Evolutionary conservation across 805 yeast genomes (phyloP).

Genomic region (Candida nemodendra): DNA sequence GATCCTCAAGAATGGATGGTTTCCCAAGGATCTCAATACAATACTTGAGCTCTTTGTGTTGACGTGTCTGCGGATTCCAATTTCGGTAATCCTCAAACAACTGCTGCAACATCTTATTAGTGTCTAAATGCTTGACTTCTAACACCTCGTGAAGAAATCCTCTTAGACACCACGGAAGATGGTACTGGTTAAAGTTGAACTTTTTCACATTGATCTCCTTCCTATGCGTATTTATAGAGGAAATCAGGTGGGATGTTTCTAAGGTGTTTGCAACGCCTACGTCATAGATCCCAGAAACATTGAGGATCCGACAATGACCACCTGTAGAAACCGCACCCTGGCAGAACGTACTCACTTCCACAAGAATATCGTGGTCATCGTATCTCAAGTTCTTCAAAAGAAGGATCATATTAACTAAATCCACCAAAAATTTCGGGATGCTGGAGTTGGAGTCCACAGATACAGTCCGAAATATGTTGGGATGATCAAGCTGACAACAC

Average conservation of each 20-base stretch:
- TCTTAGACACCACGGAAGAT: conserved; percentile 90
- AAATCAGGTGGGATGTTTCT: conserved; percentile 65
- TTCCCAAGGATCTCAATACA: conserved; percentile 32
- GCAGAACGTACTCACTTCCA: conserved; percentile 68
- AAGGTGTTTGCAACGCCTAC: conserved; percentile 69
- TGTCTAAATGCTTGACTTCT: conserved; percentile 48
- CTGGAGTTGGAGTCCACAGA: conserved; percentile 54
- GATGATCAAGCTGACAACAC: conserved; percentile 77
- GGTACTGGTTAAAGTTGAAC: conserved; percentile 74
- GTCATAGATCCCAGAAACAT: conserved; percentile 65
- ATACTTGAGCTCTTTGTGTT: conserved; percentile 77
- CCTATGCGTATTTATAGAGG: conserved; percentile 37
- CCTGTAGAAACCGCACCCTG: conserved; percentile 74
- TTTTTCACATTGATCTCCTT: conserved; percentile 39
- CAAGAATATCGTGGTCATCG: conserved; percentile 31
- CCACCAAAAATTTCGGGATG: conserved; percentile 43
- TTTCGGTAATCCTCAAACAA: conserved; percentile 59
- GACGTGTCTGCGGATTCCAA: conserved; percentile 83
- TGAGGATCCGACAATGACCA: conserved; percentile 74
- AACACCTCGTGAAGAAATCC: conserved; percentile 69
- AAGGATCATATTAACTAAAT: conserved; percentile 26
- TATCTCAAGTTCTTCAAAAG: conserved; percentile 27
- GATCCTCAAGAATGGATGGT: too few relatives aligned
- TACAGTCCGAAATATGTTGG: conserved; percentile 81
- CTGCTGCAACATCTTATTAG: conserved; percentile 42